Evolutionary conservation across 2,329 filamentous ascomycete genomes (phyloP), one percentile per base, ranked within the genome.

Genomic region (Fusarium vanettenii): DNA sequence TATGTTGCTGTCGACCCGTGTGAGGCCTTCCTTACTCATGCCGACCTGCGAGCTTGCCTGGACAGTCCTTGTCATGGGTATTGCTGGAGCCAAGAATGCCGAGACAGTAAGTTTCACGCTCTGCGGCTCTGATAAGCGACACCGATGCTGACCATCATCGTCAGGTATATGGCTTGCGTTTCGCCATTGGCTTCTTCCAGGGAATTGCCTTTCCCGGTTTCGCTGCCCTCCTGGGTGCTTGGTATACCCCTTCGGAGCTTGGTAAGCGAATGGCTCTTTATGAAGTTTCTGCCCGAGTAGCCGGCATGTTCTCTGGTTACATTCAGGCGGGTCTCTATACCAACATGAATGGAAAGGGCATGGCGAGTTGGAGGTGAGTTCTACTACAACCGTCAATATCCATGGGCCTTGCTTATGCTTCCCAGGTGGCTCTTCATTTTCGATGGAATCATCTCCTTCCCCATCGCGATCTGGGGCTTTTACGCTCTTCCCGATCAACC

Each of bases 351-450:
- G 82, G 82, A 3, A 61, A 65, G 5, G 71, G 68, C 0, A 66
- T 73, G 43, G 68, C 71, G 0, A 66, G 68, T 20, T 72, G 70
- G 70, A 70, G 70, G 67, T 67, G 5, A 64, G 59, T 35, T 25
- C 3, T 2, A 2, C 6, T 4, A 6, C 20, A 14, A 0, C 1
- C 31, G 8, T 7, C 3, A 33, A 52, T 2, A 37, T 1, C 2
- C 2, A 2, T 33, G 4, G 5, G 10, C 18, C 16, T 18, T 68
- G 27, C 66, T 64, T 5, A 35, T 33, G 18, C 10, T 25, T 7
- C 4, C 79, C 79, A 80, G 82, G 25, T 86, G 83, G 83, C 77
- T 85, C 1, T 85, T 85, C 66, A 78, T 85, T 33, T 82, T 85
- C 71, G 83, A 84, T 16, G 72, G 72, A 10, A 64, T 74, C 18